Percentiles rank a stretch among this genome's conserved stretches.
Evolutionary conservation across 805 yeast species (phyloP).

Genomic region (Pichia manshurica): DNA sequence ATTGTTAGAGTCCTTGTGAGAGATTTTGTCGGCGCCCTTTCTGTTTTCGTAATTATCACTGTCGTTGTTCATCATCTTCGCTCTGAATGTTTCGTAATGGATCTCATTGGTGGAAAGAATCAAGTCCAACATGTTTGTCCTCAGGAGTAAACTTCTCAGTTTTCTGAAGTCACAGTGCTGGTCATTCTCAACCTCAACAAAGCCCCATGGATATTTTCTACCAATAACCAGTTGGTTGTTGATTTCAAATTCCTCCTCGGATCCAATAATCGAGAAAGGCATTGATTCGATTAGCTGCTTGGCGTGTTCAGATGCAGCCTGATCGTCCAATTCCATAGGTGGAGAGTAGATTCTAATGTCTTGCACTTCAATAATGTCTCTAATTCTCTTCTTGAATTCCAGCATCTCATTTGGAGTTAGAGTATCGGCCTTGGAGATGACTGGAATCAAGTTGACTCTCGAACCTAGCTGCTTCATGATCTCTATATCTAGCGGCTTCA

Average conservation of each 20-base stretch:
- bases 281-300: constrained; percentile 73
- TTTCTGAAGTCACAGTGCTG: constrained; percentile 80
- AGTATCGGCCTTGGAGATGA: constrained; percentile 86
- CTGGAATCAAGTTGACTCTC: constrained; percentile 82
- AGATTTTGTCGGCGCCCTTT: constrained; percentile 22
- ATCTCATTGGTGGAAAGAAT: constrained; percentile 72
- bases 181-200: constrained; percentile 83
- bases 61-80: constrained; percentile 53
- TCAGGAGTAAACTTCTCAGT: constrained; percentile 68
- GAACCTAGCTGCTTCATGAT: constrained; percentile 78
- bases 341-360: constrained; percentile 81
- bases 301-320: constrained; percentile 73
- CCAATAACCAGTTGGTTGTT: constrained; percentile 67
- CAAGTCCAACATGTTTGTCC: constrained; percentile 80
- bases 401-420: constrained; percentile 65
- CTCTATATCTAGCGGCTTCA: constrained; percentile 82
- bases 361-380: constrained; percentile 79
- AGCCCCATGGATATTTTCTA: constrained; percentile 87
- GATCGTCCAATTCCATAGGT: constrained; percentile 70
- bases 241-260: constrained; percentile 64
- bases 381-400: constrained; percentile 65
- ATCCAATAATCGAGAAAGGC: constrained; percentile 83
- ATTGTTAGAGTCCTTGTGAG: constrained; percentile 50
- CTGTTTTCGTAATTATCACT: constrained; percentile 16
- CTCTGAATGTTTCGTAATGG: constrained; percentile 77